phyloP scores from a whole-genome alignment of 306 rosid genomes.

The Pueraria montana region DNA sequence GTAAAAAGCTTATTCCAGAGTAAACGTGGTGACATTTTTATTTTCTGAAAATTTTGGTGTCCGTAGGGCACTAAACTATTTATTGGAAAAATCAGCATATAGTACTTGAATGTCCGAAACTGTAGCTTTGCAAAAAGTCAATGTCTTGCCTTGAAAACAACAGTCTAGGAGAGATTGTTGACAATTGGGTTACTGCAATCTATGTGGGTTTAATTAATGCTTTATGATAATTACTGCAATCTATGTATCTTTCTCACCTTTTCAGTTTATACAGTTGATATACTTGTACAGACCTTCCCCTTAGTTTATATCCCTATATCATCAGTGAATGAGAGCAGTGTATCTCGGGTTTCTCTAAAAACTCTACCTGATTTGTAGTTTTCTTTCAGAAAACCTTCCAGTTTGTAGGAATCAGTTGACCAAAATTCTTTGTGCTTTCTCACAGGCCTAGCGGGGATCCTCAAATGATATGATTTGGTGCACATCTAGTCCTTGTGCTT shows the following conservation, averaged over 20 bases:
- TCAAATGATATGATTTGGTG: slow-evolving; percentile 97
- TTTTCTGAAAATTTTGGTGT: neutral
- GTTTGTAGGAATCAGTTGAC: slow-evolving; percentile 47
- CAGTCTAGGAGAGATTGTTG: slow-evolving; percentile 1
- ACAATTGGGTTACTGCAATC: neutral
- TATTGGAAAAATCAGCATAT: neutral
- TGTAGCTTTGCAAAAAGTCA: slow-evolving; percentile 1
- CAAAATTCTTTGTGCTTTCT: slow-evolving; percentile 41
- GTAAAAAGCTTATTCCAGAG: neutral
- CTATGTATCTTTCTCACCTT: neutral
- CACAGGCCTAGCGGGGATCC: slow-evolving; percentile 95
- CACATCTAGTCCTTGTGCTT: slow-evolving; percentile 96
- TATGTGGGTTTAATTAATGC: neutral
- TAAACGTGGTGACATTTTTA: neutral
- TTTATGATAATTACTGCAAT: neutral
- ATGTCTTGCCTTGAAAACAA: neutral
- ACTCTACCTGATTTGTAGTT: slow-evolving; percentile 10
- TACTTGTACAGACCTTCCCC: slow-evolving; percentile 22
- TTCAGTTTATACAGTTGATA: slow-evolving; percentile 9
- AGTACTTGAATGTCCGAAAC: neutral
- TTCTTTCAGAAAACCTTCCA: slow-evolving; percentile 20
- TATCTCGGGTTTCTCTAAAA: slow-evolving; percentile 11
- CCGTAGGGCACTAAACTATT: neutral
- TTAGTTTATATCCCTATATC: slow-evolving; percentile 25
- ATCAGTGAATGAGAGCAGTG: neutral